Evolutionary conservation across 2,329 filamentous ascomycete species (phyloP), one percentile per base, ranked within the genome.

Genomic region (Penicillium sp.): DNA sequence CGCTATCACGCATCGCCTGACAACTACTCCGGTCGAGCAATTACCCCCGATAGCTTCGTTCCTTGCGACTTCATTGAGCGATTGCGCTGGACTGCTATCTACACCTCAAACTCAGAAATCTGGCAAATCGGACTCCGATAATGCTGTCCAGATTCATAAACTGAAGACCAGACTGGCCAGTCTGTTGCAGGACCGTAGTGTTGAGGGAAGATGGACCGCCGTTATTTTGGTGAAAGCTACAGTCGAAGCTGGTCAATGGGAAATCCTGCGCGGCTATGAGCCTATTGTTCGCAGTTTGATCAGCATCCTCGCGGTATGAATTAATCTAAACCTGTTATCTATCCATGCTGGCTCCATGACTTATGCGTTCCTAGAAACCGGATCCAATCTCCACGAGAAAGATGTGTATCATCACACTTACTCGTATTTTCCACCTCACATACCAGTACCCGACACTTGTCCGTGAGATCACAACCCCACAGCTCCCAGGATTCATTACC

Each of bases 391-490:
- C 87, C 4, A 86, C 86, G 33, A 95, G 94, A 69, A 88, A 88
- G 69, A 74, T 97, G 56, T 85, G 84, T 62, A 79, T 96, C 47
- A 83, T 94, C 58, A 85, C 89, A 14, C 77, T 97, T 58, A 89
- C 89, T 19, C 87, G 89, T 67, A 91, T 97, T 63, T 97, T 94
- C 75, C 82, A 86, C 63, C 82, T 94, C 35, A 88, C 92, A 38
- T 89, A 91, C 68, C 85, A 88, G 36, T 91, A 91, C 68, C 90
- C 88, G 57, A 94, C 90, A 9, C 79, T 97, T 50, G 81, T 93
- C 42, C 84, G 93, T 64, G 92, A 97, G 70, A 90, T 97, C 58
- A 92, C 89, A 1, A 96, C 91, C 0, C 91, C 91, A 3, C 89
- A 85, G 3, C 77, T 97, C 19, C 85, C 90, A 1, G 77, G 82